These are phyloP conservation scores for Anthostomella pinea DNA, from an alignment of 2,329 filamentous ascomycete genomes.

Conservation along the genomic window DNA sequence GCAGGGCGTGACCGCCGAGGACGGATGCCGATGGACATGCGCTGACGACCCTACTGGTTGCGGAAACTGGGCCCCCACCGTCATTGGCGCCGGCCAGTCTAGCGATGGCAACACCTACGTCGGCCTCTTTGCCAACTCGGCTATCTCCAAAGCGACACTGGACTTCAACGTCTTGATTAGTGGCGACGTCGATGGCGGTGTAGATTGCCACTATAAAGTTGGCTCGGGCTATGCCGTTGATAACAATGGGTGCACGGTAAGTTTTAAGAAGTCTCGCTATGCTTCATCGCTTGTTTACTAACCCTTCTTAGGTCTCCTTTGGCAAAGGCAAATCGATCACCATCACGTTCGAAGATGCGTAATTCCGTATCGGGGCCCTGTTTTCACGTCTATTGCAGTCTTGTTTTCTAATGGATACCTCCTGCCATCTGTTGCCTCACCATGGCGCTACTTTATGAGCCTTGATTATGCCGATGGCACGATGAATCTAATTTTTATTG, in stretches of 20 bases:
- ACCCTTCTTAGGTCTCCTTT: slow-evolving; percentile 40
- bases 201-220: slow-evolving; percentile 64
- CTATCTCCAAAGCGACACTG: slow-evolving; percentile 67
- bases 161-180: slow-evolving; percentile 76
- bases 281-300: slow-evolving; percentile 15
- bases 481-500: slow-evolving; percentile 35
- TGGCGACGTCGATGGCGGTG: slow-evolving; percentile 58
- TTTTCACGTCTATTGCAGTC: slow-evolving; percentile 24
- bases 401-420: slow-evolving; percentile 34
- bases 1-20: slow-evolving; percentile 59
- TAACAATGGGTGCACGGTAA: slow-evolving; percentile 75
- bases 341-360: slow-evolving; percentile 43
- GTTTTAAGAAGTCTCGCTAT: slow-evolving; percentile 34
- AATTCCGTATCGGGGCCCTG: no score
- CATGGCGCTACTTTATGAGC: slow-evolving; percentile 21
- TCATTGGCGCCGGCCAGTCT: slow-evolving; percentile 76
- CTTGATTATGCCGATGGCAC: slow-evolving; percentile 22
- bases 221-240: slow-evolving; percentile 58
- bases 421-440: slow-evolving; percentile 27
- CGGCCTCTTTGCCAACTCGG: slow-evolving; percentile 80
- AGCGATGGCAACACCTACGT: slow-evolving; percentile 67
- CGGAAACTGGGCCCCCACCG: slow-evolving; percentile 86
- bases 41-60: slow-evolving; percentile 47
- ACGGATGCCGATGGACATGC: slow-evolving; percentile 74
- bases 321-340: slow-evolving; percentile 39